A percentile compares a stretch with the other conserved stretches of the same genome.
Conservation (phyloP, 768 basidiomycete genomes). For the Tulasnella sp. region DNA sequence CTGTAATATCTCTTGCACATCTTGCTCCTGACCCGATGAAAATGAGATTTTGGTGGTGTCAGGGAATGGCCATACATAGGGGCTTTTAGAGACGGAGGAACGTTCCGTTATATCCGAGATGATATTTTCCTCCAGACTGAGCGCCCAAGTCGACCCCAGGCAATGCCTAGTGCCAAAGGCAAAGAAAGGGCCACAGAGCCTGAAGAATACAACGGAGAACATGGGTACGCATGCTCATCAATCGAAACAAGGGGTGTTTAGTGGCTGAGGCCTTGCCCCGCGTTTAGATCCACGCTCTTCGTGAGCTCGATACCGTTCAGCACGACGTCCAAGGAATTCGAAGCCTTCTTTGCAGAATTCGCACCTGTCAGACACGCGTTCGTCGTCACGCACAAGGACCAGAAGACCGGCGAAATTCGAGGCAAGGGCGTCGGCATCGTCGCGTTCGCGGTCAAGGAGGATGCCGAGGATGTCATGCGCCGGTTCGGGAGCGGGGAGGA, state of each 20-base stretch:
- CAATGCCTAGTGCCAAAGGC: slow-evolving; percentile 26
- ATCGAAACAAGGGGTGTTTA: background rate
- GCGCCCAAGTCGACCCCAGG: background rate
- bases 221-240: background rate
- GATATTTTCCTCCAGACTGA: slow-evolving; percentile 17
- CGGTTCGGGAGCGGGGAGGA: slow-evolving; percentile 56
- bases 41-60: no score
- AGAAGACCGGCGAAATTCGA: slow-evolving; percentile 48
- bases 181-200: slow-evolving; percentile 18
- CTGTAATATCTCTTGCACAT: no score
- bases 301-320: slow-evolving; percentile 91
- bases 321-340: slow-evolving; percentile 86
- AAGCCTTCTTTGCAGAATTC: slow-evolving; percentile 92
- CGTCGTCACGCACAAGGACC: slow-evolving; percentile 79
- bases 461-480: slow-evolving; percentile 58
- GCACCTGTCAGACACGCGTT: slow-evolving; percentile 95
- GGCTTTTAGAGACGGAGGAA: background rate
- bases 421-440: slow-evolving; percentile 98
- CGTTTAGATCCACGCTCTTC: slow-evolving; percentile 57
- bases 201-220: background rate
- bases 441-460: slow-evolving; percentile 85
- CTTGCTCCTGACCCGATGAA: no score
- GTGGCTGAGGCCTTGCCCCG: background rate
- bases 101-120: background rate
- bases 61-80: no score